Conservation (phyloP, 495 filamentous ascomycete species). For the Aspergillus cavernicola region DNA sequence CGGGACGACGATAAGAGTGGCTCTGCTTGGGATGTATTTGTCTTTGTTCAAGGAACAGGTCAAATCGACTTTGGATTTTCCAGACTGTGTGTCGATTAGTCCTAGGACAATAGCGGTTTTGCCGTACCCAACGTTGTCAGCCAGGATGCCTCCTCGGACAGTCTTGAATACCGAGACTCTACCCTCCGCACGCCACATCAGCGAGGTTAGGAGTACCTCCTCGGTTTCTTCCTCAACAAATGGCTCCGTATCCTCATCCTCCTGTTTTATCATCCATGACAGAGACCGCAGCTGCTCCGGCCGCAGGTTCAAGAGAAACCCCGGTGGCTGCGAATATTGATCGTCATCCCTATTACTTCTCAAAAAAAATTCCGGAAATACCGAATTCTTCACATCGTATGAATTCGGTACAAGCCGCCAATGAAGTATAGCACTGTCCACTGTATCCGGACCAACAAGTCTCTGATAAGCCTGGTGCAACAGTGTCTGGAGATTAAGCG, state of each 20-base stretch:
- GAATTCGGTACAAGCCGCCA: constrained; percentile 55
- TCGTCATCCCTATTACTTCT: constrained; percentile 42
- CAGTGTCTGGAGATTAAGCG: constrained; percentile 52
- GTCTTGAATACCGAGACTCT: constrained; percentile 35
- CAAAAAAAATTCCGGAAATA: constrained; percentile 36
- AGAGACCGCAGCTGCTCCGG: constrained; percentile 58
- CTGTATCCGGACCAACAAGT: constrained; percentile 22
- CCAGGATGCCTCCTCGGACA: constrained; percentile 66
- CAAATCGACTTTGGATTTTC: constrained; percentile 11
- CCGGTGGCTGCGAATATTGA: constrained; percentile 33
- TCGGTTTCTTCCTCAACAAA: constrained; percentile 67
- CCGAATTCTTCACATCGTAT: constrained; percentile 27
- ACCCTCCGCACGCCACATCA: constrained; percentile 63
- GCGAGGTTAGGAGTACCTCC: constrained; percentile 54
- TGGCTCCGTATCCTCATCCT: constrained; percentile 36
- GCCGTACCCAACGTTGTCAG: constrained; percentile 76
- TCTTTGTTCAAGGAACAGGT: background rate
- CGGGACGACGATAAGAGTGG: constrained; percentile 69
- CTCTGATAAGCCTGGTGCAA: constrained; percentile 51
- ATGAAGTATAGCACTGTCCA: constrained; percentile 18
- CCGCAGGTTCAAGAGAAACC: constrained; percentile 36
- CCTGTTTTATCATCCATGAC: constrained; percentile 64
- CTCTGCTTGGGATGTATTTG: constrained; percentile 50
- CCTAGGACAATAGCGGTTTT: constrained; percentile 75
- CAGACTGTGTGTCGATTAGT: constrained; percentile 51